Evolutionary conservation across 768 basidiomycete genomes (phyloP), one percentile per base, ranked within the genome.

Genomic region (Neoboletus brunneissimus): DNA sequence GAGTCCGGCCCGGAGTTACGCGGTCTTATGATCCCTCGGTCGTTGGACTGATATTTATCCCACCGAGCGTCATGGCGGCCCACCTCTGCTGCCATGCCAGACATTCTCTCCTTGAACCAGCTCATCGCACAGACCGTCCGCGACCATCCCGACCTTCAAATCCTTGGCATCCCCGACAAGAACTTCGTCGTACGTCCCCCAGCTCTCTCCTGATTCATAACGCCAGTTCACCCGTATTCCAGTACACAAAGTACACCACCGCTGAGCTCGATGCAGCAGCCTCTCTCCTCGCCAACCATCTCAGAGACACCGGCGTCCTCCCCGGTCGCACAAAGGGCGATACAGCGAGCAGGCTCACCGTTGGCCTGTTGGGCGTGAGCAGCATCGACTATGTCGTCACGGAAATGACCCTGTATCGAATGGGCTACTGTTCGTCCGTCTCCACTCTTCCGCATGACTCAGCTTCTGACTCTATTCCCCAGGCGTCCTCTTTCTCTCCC

Each of bases 401-500:
- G 23, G 67, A 68, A 22, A 51, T 71, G 54, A 32, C 64, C 8
- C 44, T 69, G 47, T 71, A 64, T 55, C 69, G 69, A 18, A 69
- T 71, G 69, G 69, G 68, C 9, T 69, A 69, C 50, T 71, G 69
- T 69, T 37, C 48, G 67, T 67, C 18, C 25, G 2, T 51, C 18
- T 43, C 22, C 18, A 2, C 12, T 46, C 2, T 1, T 43, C 34
- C 20, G 8, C 9, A 9, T 5, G 6, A 2, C 11, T 8, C 46
- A 2, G 5, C 15, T 34, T 34, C 27, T 55, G 29, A 51, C 12
- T 25, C 18, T 12, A 1, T 51, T 20, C 35, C n/a, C 16, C 25
- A 69, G 60, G 59, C 11, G 66, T 71, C 1, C 74, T 76, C 38
- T 71, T 75, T 10, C 65, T 77, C 6, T 78, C 77, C 6, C 70